Evolutionary conservation across 345 rosid genomes (phyloP).

Genomic region (Eucalyptus fibrosa): DNA sequence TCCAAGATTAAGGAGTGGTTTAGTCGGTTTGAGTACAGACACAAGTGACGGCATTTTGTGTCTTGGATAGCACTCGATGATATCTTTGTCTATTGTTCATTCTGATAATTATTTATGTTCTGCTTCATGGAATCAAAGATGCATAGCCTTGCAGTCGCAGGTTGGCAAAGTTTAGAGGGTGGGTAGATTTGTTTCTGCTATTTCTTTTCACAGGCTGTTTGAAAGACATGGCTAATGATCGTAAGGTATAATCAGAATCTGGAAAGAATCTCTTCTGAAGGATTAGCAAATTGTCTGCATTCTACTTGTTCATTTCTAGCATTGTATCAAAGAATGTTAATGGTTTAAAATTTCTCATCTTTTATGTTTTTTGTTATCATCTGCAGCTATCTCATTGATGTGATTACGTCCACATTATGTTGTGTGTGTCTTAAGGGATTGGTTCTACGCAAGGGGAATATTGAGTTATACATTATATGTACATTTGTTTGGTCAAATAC

Average conservation of each 20-base stretch:
- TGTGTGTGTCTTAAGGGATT: accelerated
- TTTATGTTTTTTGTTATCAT: neutral
- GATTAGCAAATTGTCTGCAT: neutral
- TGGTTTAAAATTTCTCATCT: neutral
- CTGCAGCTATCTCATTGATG: accelerated
- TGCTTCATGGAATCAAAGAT: neutral
- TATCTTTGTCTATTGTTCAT: neutral
- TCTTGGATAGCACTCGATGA: neutral
- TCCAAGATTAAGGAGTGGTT: neutral
- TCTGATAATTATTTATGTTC: neutral
- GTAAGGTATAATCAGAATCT: neutral
- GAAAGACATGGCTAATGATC: neutral
- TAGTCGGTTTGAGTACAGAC: neutral
- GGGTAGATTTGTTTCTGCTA: neutral
- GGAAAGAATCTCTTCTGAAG: neutral
- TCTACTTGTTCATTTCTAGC: neutral
- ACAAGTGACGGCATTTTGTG: neutral
- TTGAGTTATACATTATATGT: neutral
- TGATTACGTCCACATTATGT: neutral
- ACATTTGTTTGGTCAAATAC: neutral
- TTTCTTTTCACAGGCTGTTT: neutral
- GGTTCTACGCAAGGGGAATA: accelerated
- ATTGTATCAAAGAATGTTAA: neutral
- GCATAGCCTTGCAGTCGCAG: neutral
- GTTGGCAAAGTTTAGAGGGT: neutral